Evolutionary conservation across 768 basidiomycete genomes (phyloP).

Genomic region (Harrya chromipes): DNA sequence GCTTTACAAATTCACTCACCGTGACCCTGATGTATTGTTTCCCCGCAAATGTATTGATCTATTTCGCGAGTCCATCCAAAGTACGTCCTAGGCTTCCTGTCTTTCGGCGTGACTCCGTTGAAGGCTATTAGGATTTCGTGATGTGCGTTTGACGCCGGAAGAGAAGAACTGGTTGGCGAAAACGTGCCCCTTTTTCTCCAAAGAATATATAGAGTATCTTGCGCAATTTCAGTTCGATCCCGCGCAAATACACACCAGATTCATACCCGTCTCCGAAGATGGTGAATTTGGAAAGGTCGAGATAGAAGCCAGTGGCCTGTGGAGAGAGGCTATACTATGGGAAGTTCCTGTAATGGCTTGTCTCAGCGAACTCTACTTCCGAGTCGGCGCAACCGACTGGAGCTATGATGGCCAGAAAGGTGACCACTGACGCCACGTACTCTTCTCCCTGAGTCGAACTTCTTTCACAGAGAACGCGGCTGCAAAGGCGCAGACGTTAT

Average conservation of each 20-base stretch:
- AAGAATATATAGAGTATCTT: conserved; percentile 76
- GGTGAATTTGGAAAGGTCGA: conserved; percentile 58
- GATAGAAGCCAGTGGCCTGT: conserved; percentile 69
- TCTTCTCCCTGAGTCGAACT: neutral
- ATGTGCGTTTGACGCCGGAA: conserved; percentile 51
- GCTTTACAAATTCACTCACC: conserved; percentile 79
- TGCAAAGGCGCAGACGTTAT: conserved; percentile 61
- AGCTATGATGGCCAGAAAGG: conserved; percentile 78
- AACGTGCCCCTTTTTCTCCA: conserved; percentile 72
- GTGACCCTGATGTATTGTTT: conserved; percentile 63
- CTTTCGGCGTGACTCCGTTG: conserved; percentile 23
- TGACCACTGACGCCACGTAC: conserved; percentile 25
- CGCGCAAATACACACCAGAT: conserved; percentile 55
- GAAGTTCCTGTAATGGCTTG: conserved; percentile 95
- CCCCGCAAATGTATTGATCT: conserved; percentile 35
- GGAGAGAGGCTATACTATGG: conserved; percentile 88
- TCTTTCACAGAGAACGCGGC: conserved; percentile 60
- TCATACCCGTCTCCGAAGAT: conserved; percentile 55
- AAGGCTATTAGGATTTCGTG: conserved; percentile 57
- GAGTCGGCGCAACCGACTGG: conserved; percentile 76
- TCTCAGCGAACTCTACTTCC: conserved; percentile 88
- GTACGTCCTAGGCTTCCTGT: conserved; percentile 38
- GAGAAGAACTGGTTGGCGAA: conserved; percentile 67
- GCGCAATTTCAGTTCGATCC: conserved; percentile 67
- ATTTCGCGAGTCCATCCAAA: conserved; percentile 52